Evolutionary conservation across 2,329 filamentous ascomycete genomes (phyloP), one percentile per base, ranked within the genome.

Genomic region (Colletotrichum falcatum): DNA sequence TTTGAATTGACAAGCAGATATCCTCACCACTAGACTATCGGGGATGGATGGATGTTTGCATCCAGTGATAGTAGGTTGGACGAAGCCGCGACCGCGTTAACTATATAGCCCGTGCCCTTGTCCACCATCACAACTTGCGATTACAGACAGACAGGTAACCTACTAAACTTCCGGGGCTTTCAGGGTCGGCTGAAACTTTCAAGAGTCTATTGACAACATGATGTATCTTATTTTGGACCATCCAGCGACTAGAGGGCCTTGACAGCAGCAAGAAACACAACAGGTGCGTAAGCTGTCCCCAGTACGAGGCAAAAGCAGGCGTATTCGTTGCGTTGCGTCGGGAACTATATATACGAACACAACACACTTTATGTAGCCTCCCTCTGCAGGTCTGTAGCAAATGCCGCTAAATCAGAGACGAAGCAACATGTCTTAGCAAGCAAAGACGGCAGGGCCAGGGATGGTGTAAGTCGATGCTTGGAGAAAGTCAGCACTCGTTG

Each of bases 391-490:
- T n/a, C n/a, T 42, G 20, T 35, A 5, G 20, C 7, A 2, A n/a
- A 28, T 5, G 2, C 20, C 9, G 7, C 1, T 11, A 55, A 6
- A 11, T 16, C 5, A 11, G 12, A 16, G 16, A 12, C 11, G 18
- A 3, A 14, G 44, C 11, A 9, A 6, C 5, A 3, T 0, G n/a
- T 8, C 28, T 48, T 37, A 87, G 75, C 85, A 87, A 18, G 76
- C 81, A 71, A 87, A 86, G 1, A 87, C 77, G 0, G 80, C 76
- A 26, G 85, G 85, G 0, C 85, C 85, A 0, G 85, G 85, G 48
- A 86, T 82, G 4, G 76, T 82, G 71, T 87, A 87, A 1, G 78
- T 76, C 48, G 76, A 63, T 3, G 68, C 68, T 71, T 9, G 2
- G 23, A 5, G 5, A 70, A 86, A 85, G 4, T 87, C 76, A 2